phyloP scores from a whole-genome alignment of 352 stramenopile species.

The Blastocystis hominis region DNA sequence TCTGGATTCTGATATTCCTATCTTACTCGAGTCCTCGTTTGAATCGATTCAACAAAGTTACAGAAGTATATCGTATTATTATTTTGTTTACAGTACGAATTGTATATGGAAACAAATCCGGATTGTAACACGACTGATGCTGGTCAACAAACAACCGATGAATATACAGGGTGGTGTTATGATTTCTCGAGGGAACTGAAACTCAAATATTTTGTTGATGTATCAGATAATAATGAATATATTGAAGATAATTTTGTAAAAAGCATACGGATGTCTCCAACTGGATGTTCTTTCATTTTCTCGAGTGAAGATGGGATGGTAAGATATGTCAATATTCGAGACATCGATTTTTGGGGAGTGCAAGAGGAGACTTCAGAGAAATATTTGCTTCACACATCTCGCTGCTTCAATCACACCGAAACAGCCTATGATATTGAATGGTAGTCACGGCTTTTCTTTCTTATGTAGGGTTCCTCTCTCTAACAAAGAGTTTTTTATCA shows the following conservation, averaged over 20 bases:
- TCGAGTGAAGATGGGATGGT: background rate
- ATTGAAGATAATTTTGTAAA: conserved; percentile 30
- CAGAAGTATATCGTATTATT: background rate
- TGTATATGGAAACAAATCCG: background rate
- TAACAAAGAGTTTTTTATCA: conserved; percentile 15
- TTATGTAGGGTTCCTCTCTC: background rate
- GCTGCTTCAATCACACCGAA: conserved; percentile 3
- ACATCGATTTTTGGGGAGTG: background rate
- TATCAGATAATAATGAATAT: background rate
- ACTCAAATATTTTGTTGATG: background rate
- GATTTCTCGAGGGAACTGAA: background rate
- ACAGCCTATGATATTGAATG: conserved; percentile 14
- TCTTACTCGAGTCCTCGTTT: background rate
- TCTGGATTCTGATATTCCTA: background rate
- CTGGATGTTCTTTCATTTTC: conserved; percentile 1
- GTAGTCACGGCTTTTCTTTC: background rate
- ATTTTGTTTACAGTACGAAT: background rate
- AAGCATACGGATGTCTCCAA: conserved; percentile 9
- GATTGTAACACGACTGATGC: background rate
- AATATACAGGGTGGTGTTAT: background rate
- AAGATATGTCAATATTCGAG: background rate
- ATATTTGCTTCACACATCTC: background rate
- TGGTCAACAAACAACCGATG: background rate
- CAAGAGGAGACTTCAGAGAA: background rate
- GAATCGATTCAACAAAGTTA: background rate